phyloP scores from a whole-genome alignment of 1,284 basidiomycete genomes.

The Pseudozyma flocculosa region DNA sequence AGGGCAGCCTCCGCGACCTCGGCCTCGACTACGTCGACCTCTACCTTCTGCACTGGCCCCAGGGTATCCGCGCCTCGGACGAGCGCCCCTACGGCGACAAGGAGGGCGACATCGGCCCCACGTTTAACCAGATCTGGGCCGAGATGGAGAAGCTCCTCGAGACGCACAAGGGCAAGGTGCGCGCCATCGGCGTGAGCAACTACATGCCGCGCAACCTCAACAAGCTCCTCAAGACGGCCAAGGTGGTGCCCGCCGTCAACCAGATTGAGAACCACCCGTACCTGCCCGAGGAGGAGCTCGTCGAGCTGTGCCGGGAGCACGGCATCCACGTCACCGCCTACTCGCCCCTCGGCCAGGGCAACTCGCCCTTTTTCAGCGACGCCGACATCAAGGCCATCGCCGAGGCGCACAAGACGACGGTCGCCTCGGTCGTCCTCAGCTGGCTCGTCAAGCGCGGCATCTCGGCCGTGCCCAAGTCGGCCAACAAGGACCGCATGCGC shows the following conservation, averaged over 20 bases:
- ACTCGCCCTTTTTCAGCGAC: conserved; percentile 73
- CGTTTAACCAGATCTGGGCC: conserved; percentile 44
- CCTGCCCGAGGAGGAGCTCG: conserved; percentile 65
- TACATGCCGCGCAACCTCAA: conserved; percentile 36
- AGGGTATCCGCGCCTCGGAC: conserved; percentile 9
- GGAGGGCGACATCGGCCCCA: conserved; percentile 23
- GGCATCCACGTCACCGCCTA: conserved; percentile 76
- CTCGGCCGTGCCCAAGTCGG: conserved; percentile 41
- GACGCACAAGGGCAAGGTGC: conserved; percentile 42
- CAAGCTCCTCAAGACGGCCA: conserved; percentile 36
- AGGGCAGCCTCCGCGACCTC: conserved; percentile 71
- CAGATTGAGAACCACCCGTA: conserved; percentile 48
- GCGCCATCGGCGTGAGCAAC: conserved; percentile 66
- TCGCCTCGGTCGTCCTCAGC: conserved; percentile 67
- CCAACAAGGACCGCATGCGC: conserved; percentile 70
- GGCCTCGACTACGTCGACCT: conserved; percentile 68
- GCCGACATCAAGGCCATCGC: conserved; percentile 69
- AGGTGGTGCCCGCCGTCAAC: conserved; percentile 45
- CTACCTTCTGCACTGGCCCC: conserved; percentile 49
- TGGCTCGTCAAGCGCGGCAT: conserved; percentile 70
- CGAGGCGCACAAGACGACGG: conserved; percentile 63
- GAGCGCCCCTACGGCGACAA: conserved; percentile 13
- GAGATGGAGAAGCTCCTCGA: conserved; percentile 50
- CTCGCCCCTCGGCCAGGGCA: conserved; percentile 75
- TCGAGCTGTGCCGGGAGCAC: conserved; percentile 69